Evolutionary conservation across 768 basidiomycete species (phyloP), one percentile per base, ranked within the genome.

Genomic region (Mycena maculata): DNA sequence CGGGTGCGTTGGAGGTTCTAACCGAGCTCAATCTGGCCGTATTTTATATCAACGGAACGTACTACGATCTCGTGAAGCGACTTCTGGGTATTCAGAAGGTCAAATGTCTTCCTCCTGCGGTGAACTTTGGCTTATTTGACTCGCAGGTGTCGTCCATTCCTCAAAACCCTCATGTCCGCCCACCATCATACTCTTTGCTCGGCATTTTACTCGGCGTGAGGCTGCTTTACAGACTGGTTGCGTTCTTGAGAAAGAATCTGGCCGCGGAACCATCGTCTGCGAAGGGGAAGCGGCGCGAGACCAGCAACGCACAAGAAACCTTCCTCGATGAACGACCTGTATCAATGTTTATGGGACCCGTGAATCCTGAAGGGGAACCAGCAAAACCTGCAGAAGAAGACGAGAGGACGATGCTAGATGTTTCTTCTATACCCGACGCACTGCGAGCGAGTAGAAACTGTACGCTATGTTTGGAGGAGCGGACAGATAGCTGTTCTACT

Each of bases 121-220:
- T 22, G 53, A 50, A 39, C 20, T 27, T 41, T 44, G 28, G 30
- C 48, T 57, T 7, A 54, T 31, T 59, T 41, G 45, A 50, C 20
- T 65, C 30, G 11, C 67, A 96, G 94, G 76, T 94, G n/a, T 92
- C 94, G 3, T 87, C 90, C 15, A 85, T 85, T 54, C 90, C 89
- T 1, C 85, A 88, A 69, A 85, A 92, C 71, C 93, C 92, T 23
- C 87, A 91, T 75, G 81, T 83, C 12, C 85, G 89, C 53, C 90
- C 92, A 10, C 94, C 94, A 8, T 95, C 94, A 18, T 96, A 96
- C 77, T 91, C 93, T n/a, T 76, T 96, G 22, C 84, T 96, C 7
- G 94, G 94, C 15, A 80, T 94, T 42, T 82, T 96, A 56, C 86
- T 96, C 31, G 79, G 83, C 30, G 75, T 90, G 36, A 84, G 92